phyloP scores from a whole-genome alignment of 805 yeast genomes.

The Lachancea dasiensis region DNA sequence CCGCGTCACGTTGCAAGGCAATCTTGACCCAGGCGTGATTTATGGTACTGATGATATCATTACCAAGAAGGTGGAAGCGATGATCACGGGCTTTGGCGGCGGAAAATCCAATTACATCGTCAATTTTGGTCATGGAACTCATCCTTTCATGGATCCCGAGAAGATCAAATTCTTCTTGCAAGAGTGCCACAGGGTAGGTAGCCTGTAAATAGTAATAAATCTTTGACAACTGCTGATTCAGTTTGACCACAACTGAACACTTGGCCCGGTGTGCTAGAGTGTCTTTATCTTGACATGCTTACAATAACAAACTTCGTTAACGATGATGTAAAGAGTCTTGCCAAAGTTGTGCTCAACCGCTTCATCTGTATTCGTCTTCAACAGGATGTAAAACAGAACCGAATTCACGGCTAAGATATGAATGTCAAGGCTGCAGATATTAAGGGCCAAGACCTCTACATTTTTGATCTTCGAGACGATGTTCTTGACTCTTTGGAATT shows the following conservation, averaged over 20 bases:
- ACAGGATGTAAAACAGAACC: too few relatives aligned
- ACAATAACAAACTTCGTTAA: too few relatives aligned
- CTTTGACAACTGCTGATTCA: neutral
- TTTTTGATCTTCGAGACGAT: conserved; percentile 40
- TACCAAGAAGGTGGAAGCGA: conserved; percentile 70
- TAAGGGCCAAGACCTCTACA: conserved; percentile 39
- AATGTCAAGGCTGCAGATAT: neutral
- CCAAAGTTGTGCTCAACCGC: neutral
- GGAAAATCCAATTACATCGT: conserved; percentile 88
- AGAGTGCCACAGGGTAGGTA: conserved; percentile 80
- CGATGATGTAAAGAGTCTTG: neutral
- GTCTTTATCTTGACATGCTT: too few relatives aligned
- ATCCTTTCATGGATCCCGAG: conserved; percentile 95
- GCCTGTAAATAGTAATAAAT: conserved; percentile 4
- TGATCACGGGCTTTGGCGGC: conserved; percentile 91
- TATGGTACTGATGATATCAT: conserved; percentile 85
- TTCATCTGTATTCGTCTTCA: too few relatives aligned
- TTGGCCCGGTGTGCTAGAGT: too few relatives aligned
- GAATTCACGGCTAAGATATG: neutral
- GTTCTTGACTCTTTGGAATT: conserved; percentile 44
- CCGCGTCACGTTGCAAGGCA: conserved; percentile 86
- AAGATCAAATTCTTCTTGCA: conserved; percentile 76
- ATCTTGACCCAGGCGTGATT: conserved; percentile 90
- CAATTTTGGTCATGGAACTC: conserved; percentile 97
- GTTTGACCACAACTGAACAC: too few relatives aligned